Evolutionary conservation across 495 filamentous ascomycete genomes (phyloP).

Genomic region (Pyrenula aspistea): DNA sequence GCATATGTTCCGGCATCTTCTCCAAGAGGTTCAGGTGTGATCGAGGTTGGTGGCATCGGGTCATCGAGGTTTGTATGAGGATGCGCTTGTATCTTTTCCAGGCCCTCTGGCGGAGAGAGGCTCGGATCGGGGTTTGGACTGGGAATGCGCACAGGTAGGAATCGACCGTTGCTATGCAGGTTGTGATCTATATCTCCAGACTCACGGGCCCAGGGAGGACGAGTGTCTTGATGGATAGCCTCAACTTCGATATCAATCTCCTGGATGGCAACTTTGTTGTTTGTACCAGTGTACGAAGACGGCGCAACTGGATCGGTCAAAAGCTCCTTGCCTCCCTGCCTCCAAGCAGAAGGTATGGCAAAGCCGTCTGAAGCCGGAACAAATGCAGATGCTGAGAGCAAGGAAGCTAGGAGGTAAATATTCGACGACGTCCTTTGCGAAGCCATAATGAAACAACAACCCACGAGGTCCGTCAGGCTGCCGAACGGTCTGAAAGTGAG

Average conservation of each 20-base stretch:
- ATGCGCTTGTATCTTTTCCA: not conserved
- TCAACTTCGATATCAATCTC: not conserved
- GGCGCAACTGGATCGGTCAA: not conserved
- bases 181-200: not conserved
- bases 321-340: not conserved
- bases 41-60: not conserved
- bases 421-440: not conserved
- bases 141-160: not conserved
- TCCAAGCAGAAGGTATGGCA: not conserved
- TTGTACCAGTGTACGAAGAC: not conserved
- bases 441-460: not conserved
- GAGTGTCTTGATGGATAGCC: not conserved
- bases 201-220: not conserved
- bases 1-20: not conserved
- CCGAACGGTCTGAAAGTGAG: too few species aligned
- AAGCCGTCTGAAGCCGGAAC: not conserved
- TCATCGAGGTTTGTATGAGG: not conserved
- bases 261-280: not conserved
- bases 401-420: not conserved
- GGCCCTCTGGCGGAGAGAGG: not conserved
- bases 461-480: too few species aligned
- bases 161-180: not conserved
- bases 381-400: not conserved
- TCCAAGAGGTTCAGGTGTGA: not conserved
- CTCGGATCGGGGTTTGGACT: not conserved